Conservation (phyloP, 2,329 filamentous ascomycete genomes). For the Aureobasidium zeae region DNA sequence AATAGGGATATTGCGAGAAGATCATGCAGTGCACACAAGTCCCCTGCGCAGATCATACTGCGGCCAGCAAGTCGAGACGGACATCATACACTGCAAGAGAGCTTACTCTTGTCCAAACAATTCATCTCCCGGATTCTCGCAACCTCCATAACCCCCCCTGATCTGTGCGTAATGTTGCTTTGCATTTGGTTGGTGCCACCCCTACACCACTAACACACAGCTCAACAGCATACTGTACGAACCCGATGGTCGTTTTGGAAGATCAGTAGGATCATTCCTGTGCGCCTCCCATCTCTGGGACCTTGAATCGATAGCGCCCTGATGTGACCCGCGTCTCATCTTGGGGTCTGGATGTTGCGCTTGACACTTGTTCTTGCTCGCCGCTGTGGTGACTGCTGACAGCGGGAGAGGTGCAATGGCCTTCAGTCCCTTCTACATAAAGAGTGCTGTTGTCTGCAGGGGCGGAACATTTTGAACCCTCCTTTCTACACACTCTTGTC, state of each 20-base stretch:
- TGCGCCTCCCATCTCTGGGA: slow-evolving; percentile 12
- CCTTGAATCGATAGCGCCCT: slow-evolving; percentile 5
- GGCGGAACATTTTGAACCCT: neutral
- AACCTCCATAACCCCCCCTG: too few species aligned
- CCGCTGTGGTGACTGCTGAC: too few species aligned
- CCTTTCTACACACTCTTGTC: neutral
- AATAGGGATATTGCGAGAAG: slow-evolving; percentile 8
- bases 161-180: slow-evolving; percentile 13
- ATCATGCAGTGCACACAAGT: neutral
- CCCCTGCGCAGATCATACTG: slow-evolving; percentile 5
- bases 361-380: neutral
- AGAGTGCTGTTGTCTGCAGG: slow-evolving; percentile 13
- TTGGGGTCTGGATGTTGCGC: neutral
- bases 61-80: slow-evolving; percentile 7
- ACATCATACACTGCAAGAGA: neutral
- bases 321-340: neutral
- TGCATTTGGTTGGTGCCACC: slow-evolving; percentile 7
- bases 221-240: neutral
- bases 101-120: slow-evolving; percentile 6
- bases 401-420: neutral
- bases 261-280: slow-evolving; percentile 14
- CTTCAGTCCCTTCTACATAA: slow-evolving; percentile 9
- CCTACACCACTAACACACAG: slow-evolving; percentile 3
- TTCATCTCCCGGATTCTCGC: slow-evolving; percentile 11
- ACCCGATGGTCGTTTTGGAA: neutral